Conservation (phyloP, 148 eudicot genomes). For the Heliamphora exappendiculata region DNA sequence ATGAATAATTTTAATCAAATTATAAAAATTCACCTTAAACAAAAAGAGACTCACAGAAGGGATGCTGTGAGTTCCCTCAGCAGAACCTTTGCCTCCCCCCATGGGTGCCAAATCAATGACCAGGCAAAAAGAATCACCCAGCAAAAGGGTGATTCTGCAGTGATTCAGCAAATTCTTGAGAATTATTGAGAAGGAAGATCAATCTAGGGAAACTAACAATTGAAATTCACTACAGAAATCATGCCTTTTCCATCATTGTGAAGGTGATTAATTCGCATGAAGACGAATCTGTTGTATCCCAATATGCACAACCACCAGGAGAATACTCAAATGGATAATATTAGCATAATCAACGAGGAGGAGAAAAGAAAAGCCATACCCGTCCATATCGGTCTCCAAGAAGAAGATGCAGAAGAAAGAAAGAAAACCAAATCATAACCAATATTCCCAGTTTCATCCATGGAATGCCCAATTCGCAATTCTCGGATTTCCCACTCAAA, state of each 20-base stretch:
- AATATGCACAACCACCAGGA: neutral
- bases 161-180: neutral
- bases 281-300: neutral
- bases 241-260: neutral
- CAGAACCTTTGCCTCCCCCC: too few species aligned
- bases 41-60: too few species aligned
- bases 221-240: neutral
- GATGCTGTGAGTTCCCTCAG: too few species aligned
- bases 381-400: conserved; percentile 48
- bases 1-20: too few species aligned
- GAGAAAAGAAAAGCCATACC: conserved; percentile 17
- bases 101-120: neutral
- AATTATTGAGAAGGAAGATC: conserved; percentile 1
- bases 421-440: conserved; percentile 45
- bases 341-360: neutral
- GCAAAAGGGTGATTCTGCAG: neutral
- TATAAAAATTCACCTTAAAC: too few species aligned
- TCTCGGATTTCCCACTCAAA: conserved; percentile 12
- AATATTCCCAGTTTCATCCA: conserved; percentile 38
- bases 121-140: neutral
- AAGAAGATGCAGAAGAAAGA: conserved; percentile 39
- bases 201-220: neutral
- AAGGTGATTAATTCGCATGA: neutral
- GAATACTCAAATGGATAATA: neutral
- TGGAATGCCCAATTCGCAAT: conserved; percentile 25